These are phyloP conservation scores for Gomphus bonarii DNA, from an alignment of 1,284 basidiomycete genomes.

Conservation along the genomic window DNA sequence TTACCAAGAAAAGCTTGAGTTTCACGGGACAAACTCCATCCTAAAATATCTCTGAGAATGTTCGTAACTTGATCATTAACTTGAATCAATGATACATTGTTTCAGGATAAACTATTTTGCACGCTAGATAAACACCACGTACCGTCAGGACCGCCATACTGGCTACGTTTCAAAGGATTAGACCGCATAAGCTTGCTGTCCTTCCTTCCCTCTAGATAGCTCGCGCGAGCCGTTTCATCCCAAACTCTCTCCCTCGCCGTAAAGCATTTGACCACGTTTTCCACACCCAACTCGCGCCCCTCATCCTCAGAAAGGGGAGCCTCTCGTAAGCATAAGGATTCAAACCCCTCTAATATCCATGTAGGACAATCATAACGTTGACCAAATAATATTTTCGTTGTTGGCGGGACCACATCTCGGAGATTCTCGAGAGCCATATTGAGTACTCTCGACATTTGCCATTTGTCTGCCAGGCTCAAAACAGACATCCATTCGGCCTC, in stretches of 20 bases:
- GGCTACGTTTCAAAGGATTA: background rate
- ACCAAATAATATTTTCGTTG: background rate
- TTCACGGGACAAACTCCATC: background rate
- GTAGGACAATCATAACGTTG: background rate
- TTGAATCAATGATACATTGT: background rate
- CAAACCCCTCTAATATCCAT: background rate
- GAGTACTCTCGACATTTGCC: background rate
- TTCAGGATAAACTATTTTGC: background rate
- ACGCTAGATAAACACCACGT: background rate
- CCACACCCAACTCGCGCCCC: background rate
- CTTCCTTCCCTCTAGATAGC: background rate
- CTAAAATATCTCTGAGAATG: background rate
- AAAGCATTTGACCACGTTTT: background rate
- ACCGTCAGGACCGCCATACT: background rate
- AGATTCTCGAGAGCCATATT: background rate
- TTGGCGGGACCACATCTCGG: background rate
- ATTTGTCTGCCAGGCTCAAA: slow-evolving; percentile 2
- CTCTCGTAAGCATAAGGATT: background rate
- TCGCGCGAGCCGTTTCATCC: background rate
- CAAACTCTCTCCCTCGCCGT: background rate
- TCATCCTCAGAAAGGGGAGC: background rate
- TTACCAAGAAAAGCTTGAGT: background rate
- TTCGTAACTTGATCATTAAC: background rate
- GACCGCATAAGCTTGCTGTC: background rate
- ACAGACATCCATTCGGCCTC: background rate